A percentile compares a stretch with the other conserved stretches of the same genome.
phyloP scores from a whole-genome alignment of 1,284 basidiomycete species.

The Ceratobasidium sp. region DNA sequence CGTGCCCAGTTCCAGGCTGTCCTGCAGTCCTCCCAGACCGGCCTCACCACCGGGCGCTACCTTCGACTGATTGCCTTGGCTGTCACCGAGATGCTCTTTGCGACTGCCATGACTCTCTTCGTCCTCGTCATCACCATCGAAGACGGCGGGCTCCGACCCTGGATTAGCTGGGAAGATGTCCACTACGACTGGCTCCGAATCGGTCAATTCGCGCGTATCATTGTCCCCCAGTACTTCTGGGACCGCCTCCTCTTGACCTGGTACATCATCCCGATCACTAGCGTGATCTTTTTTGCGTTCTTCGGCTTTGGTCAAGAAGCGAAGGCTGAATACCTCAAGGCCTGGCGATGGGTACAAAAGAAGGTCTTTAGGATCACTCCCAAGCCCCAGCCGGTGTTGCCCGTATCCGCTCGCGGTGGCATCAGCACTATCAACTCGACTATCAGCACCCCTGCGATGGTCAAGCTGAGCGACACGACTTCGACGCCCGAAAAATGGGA shows the following conservation, averaged over 20 bases:
- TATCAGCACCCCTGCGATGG: background rate
- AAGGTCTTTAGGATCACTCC: slow-evolving; percentile 21
- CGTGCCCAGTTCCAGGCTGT: slow-evolving; percentile 49
- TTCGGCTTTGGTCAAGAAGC: slow-evolving; percentile 53
- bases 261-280: slow-evolving; percentile 46
- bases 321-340: slow-evolving; percentile 46
- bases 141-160: slow-evolving; percentile 44
- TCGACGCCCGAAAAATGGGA: slow-evolving; percentile 16
- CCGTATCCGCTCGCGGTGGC: background rate
- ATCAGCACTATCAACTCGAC: slow-evolving; percentile 9
- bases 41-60: slow-evolving; percentile 59
- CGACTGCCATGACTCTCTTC: slow-evolving; percentile 45
- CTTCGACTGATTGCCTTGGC: slow-evolving; percentile 63
- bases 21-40: slow-evolving; percentile 47
- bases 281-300: slow-evolving; percentile 51
- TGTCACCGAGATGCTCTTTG: slow-evolving; percentile 52
- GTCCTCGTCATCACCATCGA: slow-evolving; percentile 36
- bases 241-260: slow-evolving; percentile 34
- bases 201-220: slow-evolving; percentile 37
- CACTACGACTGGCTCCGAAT: slow-evolving; percentile 47
- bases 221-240: slow-evolving; percentile 27
- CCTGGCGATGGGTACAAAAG: slow-evolving; percentile 36
- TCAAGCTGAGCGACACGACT: slow-evolving; percentile 37
- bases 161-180: slow-evolving; percentile 49
- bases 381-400: slow-evolving; percentile 9